Evolutionary conservation across 257 asterid genomes (phyloP).

Genomic region (Perilla frutescens): DNA sequence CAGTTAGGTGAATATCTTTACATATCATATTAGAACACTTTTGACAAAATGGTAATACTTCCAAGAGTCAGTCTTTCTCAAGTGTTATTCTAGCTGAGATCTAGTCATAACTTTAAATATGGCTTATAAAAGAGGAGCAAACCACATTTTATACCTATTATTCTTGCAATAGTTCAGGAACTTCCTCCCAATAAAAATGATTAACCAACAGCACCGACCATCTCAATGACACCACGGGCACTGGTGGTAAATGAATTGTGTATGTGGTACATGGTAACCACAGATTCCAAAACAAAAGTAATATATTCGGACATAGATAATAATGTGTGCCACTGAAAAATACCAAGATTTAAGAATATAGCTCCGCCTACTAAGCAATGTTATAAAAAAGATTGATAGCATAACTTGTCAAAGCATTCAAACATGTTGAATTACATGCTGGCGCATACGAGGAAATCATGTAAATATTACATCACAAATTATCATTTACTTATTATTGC

Average conservation of each 20-base stretch:
- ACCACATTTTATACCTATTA: background rate
- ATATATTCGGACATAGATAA: too few relatives aligned
- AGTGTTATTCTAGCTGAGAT: conserved; percentile 8
- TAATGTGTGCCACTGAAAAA: too few relatives aligned
- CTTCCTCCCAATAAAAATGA: background rate
- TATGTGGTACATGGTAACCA: background rate
- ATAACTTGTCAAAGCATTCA: too few relatives aligned
- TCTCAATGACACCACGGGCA: background rate
- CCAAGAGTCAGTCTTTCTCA: conserved; percentile 21
- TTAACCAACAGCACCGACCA: conserved; percentile 26
- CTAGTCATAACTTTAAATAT: conserved; percentile 22
- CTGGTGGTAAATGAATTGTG: background rate
- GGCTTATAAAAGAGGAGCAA: conserved; percentile 2
- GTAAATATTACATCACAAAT: too few relatives aligned
- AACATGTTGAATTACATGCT: too few relatives aligned
- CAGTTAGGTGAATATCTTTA: background rate
- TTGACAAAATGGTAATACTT: background rate
- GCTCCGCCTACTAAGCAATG: too few relatives aligned
- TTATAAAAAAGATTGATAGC: too few relatives aligned
- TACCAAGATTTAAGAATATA: too few relatives aligned
- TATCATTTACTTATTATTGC: too few relatives aligned
- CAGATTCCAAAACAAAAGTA: too few relatives aligned
- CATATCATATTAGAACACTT: background rate
- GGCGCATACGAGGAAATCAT: too few relatives aligned
- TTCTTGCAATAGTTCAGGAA: background rate